Base-by-base conservation (phyloP, 2,329 filamentous ascomycete genomes). In the Cercospora sp. region DNA sequence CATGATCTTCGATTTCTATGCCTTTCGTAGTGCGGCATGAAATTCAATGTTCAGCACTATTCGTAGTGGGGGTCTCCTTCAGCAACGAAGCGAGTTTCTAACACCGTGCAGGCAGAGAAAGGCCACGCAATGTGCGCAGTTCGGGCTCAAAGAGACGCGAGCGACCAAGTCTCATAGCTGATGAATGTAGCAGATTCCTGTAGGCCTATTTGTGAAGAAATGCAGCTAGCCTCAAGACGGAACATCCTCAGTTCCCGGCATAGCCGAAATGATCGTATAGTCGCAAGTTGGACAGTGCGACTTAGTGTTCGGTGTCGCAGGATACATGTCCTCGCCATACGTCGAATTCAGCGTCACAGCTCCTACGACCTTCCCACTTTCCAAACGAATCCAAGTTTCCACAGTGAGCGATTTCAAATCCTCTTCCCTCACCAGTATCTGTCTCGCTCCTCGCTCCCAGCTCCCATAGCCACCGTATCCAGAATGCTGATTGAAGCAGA, bases 391-490 rank as follows among this genome's bases (percentile, higher is more conserved):
- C 77, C 77, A 78, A 1, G 76, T 79, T 34, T 78, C 74, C 3
- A 76, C 66, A 8, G 28, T 64, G 21, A 34, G 45, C 1, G 70
- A 61, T 61, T 69, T 28, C 10, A 77, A 53, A 63, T 65, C 69
- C 1, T 58, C 66, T 58, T 76, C 74, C 2, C 69, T 72, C 5
- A 79, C 45, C 3, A 75, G 43, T 8, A 79, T 65, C 66, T 78
- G 75, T 16, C 77, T 65, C 1, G 72, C 72, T 1, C 77, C 76
- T 63, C 77, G 61, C 3, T 70, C 75, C 77, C 77, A 79, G 9
- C 65, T 72, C 1, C 77, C 77, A 57, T 79, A 79, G 6, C 77
- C 77, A 8, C 77, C 77, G 57, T 78, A 77, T 1, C 75, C 74
- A 16, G 72, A 72, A 55, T 75, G 75, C 65, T 75, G 74, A 10